Percentiles rank a stretch among this genome's conserved stretches.
Evolutionary conservation across 495 filamentous ascomycete species (phyloP).

Genomic region (Parathielavia appendiculata): DNA sequence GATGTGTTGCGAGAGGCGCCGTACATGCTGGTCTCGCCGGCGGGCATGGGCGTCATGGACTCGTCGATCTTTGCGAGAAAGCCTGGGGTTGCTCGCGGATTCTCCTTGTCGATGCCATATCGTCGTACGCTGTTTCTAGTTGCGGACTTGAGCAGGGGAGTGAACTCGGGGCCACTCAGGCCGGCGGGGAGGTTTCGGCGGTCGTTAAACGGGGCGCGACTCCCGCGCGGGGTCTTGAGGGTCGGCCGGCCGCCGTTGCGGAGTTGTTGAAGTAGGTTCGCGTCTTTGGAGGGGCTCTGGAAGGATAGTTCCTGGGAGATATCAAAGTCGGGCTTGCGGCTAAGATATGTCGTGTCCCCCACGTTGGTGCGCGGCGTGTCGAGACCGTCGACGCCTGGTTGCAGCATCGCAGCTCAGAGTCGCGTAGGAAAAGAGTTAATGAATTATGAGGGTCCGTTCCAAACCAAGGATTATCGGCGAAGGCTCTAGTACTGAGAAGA

Average conservation of each 20-base stretch:
- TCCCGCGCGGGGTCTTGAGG: constrained; percentile 62
- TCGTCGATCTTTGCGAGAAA: constrained; percentile 58
- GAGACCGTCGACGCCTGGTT: constrained; percentile 52
- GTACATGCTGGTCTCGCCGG: constrained; percentile 62
- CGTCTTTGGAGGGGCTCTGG: constrained; percentile 75
- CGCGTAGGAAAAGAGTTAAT: constrained; percentile 4
- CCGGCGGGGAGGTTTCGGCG: constrained; percentile 59
- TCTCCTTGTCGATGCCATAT: constrained; percentile 49
- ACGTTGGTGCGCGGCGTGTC: constrained; percentile 75
- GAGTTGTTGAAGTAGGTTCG: constrained; percentile 63
- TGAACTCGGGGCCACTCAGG: constrained; percentile 73
- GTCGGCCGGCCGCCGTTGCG: constrained; percentile 56
- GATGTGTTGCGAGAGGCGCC: constrained; percentile 53
- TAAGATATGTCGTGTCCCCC: constrained; percentile 74
- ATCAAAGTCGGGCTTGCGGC: constrained; percentile 64
- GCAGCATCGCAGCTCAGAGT: constrained; percentile 36
- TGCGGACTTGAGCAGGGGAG: constrained; percentile 85
- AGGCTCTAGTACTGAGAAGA: not conserved
- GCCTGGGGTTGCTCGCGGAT: constrained; percentile 61
- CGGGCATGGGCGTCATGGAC: constrained; percentile 57
- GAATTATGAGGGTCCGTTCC: not conserved
- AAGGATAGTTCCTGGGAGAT: constrained; percentile 80
- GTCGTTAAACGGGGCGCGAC: constrained; percentile 60
- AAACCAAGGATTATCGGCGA: not conserved
- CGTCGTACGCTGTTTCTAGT: constrained; percentile 70